Evolutionary conservation across 2,329 filamentous ascomycete genomes (phyloP).

Genomic region (Fusarium fracticaudum): DNA sequence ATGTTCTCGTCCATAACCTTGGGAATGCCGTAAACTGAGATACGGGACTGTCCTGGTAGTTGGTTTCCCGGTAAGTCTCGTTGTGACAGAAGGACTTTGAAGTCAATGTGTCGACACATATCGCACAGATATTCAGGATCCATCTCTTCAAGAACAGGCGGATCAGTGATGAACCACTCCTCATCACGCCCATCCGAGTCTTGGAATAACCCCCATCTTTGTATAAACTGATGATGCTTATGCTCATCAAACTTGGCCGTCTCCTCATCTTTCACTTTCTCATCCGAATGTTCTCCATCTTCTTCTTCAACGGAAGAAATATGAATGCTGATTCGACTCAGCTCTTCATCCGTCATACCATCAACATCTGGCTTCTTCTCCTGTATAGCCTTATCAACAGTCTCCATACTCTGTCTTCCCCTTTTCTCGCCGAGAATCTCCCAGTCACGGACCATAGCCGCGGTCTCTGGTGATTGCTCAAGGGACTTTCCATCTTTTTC

Average conservation of each 20-base stretch:
- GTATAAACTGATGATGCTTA: slow-evolving; percentile 19
- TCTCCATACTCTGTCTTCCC: not conserved
- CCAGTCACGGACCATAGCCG: slow-evolving; percentile 12
- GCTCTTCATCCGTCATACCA: slow-evolving; percentile 4
- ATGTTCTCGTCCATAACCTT: not conserved
- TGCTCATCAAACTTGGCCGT: slow-evolving; percentile 1
- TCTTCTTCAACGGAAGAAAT: not conserved
- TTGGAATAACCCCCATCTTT: slow-evolving; percentile 7
- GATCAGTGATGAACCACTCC: slow-evolving; percentile 14
- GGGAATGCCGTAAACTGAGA: not conserved
- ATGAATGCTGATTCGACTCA: not conserved
- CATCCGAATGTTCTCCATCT: not conserved
- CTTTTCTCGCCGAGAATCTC: not conserved
- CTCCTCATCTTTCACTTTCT: not conserved
- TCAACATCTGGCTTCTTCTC: not conserved
- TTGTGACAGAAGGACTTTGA: not conserved
- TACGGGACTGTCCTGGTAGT: slow-evolving; percentile 5
- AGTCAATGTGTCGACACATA: slow-evolving; percentile 23
- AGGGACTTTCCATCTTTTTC: not conserved
- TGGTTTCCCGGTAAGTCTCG: slow-evolving; percentile 13
- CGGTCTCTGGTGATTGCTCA: not conserved
- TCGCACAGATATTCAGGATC: slow-evolving; percentile 9
- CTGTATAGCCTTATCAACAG: not conserved
- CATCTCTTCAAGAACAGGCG: not conserved
- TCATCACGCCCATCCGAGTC: slow-evolving; percentile 13